Base-by-base conservation (phyloP, 208 protist species). In the Vickermania spadyakhi region DNA sequence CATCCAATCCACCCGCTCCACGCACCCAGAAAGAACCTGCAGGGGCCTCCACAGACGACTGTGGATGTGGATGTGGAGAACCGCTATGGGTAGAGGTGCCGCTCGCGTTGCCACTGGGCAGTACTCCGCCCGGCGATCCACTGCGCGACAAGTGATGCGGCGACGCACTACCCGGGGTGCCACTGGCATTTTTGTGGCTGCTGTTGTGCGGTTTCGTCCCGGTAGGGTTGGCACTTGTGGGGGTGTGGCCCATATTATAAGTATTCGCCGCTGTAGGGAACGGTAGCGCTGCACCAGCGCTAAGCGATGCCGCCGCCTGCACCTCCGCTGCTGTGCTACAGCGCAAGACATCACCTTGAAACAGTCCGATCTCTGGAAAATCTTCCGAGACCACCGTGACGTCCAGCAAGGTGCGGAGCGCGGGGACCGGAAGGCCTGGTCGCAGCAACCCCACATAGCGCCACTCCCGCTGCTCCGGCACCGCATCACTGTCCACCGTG, bases 311-410 rank as follows among this genome's bases (percentile, higher is more conserved):
- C 54, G 60, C 56, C 11, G 60, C 49, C 36, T 28, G 61, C 25
- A 73, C 53, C 60, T 90, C 83, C 31, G 54, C 75, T 14, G 60
- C 49, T 2, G 76, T 86, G 64, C 83, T 76, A 62, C 83, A 90
- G 18, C 83, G 83, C 41, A 90, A 54, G 29, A 90, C 69, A 51
- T 90, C 83, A 1, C 83, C 83, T 58, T 90, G 83, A 66, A 75
- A 90, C 25, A 90, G 58, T 0, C 68, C 76, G 28, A 73, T 49
- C 11, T 27, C 28, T 2, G 79, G 79, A 29, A 86, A 78, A 59
- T 90, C 83, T 31, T 79, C 73, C 2, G 41, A 76, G 5, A 90
- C 77, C 31, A 90, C 60, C 5, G 76, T 57, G 22, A 90, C 77
- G 68, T 90, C 83, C 60, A 84, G 75, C 25, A 62, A 36, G n/a